Base-by-base conservation (phyloP, 2,329 filamentous ascomycete species). In the Emergomyces orientalis region DNA sequence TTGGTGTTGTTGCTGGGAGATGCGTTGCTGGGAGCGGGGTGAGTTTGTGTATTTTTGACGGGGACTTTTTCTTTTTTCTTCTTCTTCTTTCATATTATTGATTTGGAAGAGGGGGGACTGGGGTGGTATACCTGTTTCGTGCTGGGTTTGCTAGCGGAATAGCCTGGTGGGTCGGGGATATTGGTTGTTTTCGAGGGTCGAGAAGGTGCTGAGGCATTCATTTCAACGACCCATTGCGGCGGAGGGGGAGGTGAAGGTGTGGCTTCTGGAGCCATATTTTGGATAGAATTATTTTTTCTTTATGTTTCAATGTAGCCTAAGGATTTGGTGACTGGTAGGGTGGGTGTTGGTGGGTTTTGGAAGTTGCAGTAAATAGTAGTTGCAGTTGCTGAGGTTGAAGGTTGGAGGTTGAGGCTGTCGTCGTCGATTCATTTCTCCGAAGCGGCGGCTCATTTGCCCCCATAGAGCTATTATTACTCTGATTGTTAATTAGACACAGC, bases 141-240 rank as follows among this genome's bases (percentile, higher is more conserved):
- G 59, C 78, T 72, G 32, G 73, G 65, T 67, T 73, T 64, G 77
- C 73, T 71, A 76, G 85, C 73, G 75, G 86, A 86, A 80, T 87
- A 97, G 72, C 94, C 93, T 61, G 90, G 90, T 59, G 94, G 94
- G 75, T 99, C 92, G 63, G 88, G 82, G 68, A 97, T 86, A 73
- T 82, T 83, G 69, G 79, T 73, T 59, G 76, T 73, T 64, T 83
- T 81, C 77, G 90, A 91, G 60, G 86, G 76, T 74, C 85, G 89
- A 59, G 84, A 73, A 30, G 84, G 74, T 30, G 90, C 86, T 39
- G 90, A 84, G 54, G 84, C 84, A 72, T 87, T 87, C 69, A 97
- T 83, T 71, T 95, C 87, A 67, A 87, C 77, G 41, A 93, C 90
- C 94, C 94, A 99, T 81, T 83, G 80, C 41, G 92, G 92, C 57